A percentile compares a stretch with the other conserved stretches of the same genome.
These are phyloP conservation scores for Globisporangium lucens DNA, from an alignment of 352 stramenopile genomes.

Conservation along the genomic window DNA sequence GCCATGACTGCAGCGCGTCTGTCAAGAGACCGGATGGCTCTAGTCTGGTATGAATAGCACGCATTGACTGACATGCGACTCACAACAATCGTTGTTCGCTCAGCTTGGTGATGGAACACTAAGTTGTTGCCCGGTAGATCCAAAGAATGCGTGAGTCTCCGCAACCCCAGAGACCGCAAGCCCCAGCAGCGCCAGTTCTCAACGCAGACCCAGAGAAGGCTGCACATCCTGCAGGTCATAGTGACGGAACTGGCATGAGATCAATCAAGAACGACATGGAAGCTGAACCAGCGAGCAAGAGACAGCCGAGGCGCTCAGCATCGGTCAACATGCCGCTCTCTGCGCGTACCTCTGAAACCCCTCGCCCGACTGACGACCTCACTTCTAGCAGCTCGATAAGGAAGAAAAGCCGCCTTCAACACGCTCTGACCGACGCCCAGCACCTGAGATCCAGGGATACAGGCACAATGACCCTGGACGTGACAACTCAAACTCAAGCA, in stretches of 20 bases:
- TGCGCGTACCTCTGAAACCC: background rate
- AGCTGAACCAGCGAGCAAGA: background rate
- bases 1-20: background rate
- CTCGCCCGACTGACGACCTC: background rate
- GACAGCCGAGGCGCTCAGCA: background rate
- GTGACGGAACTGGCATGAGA: background rate
- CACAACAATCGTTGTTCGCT: background rate
- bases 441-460: background rate
- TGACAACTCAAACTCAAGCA: too few species aligned
- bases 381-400: background rate
- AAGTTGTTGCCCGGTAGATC: background rate
- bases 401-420: conserved; percentile 22
- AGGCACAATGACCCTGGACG: background rate
- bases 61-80: background rate
- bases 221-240: background rate
- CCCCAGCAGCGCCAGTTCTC: background rate
- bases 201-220: background rate
- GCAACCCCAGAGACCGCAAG: background rate
- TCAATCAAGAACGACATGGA: background rate
- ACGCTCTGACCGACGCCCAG: conserved; percentile 19
- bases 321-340: background rate
- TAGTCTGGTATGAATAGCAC: background rate
- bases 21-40: background rate
- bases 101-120: background rate
- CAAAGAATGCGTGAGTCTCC: background rate